Base-by-base conservation (phyloP, 148 eudicot genomes). In the Euryodendron excelsum region DNA sequence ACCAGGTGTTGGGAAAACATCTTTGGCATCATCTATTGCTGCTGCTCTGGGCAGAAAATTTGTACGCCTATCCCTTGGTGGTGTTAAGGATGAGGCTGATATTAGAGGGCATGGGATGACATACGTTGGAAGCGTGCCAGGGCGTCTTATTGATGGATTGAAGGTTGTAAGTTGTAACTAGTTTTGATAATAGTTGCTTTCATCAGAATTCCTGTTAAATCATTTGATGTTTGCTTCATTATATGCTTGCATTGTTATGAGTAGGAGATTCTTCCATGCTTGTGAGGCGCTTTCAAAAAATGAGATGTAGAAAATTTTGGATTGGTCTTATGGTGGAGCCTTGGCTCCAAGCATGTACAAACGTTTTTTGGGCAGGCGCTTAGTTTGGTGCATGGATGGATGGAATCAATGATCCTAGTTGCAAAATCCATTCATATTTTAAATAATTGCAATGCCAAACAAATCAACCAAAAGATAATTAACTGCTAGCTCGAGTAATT, bases 11-110 rank as follows among this genome's bases (percentile, higher is more conserved):
- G 99, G 99, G 50, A 96, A 96, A 85, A 96, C 99, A 68, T 96
- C 99, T 45, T 89, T 96, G 90, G 99, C 99, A 36, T 84, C 99
- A 82, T 96, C 99, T 13, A 93, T 96, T 88, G 98, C 99, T 76
- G 90, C 97, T 85, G 93, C 99, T 69, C 53, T 96, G 62, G 99
- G 99, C 78, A 91, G 99, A 84, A 96, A 96, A 67, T 96, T 93
- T 82, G 77, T 96, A 63, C 97, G 99, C 69, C 90, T 96, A 72
- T 93, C 99, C 70, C 97, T 96, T 75, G 99, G 99, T 68, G 99
- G 99, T 81, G 98, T 96, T 61, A 96, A 93, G 80, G 99, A 96
- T 84, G 99, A 96, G 85, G 99, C 99, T 88, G 99, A 96, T 86
- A 92, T 96, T 84, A 92, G 99, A 86, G 99, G 99, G 80, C 99